Evolutionary conservation across 148 eudicot species (phyloP), one percentile per base, ranked within the genome.

Genomic region (Fallopia convolvulus): DNA sequence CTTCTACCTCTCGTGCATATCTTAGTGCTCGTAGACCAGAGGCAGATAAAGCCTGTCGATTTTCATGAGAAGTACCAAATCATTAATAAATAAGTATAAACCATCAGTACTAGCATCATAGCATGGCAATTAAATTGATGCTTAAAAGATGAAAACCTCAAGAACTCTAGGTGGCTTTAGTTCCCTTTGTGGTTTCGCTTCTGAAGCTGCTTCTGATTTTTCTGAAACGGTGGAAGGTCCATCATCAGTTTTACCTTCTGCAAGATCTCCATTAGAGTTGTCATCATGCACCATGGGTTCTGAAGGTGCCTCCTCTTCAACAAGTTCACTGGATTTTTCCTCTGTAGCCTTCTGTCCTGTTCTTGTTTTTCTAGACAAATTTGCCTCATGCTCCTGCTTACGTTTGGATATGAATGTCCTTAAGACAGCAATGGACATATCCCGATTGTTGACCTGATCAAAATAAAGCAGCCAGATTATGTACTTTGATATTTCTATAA

Each of bases 1-100:
- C 97, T 81, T 96, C 99, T 17, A 93, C 87, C 87, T 96, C 99
- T 70, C 92, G 93, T 63, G 99, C 99, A 87, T 96, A 96, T 86
- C 99, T 89, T 30, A 96, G 82, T 76, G 99, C 98, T 83, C 99
- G 89, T 78, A 96, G 87, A 53, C 98, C 99, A 77, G 98, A 93
- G 74, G 99, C 99, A 6, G 99, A 96, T 80, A 96, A 77, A 53
- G 99, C 97, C 98, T 96, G 77, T 46, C 32, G 77, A 75, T 47
- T 80, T 80, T 74, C 53, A 75, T 42, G 39, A 46, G 47, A 68
- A 75, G 56, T n/a, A 76, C 52, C 20, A 41, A 13, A 6, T 68
- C 72, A 68, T 15, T 68, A 1, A 68, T 36, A 36, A 33, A 15
- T 7, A 39, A 68, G 20, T 39, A 42, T 23, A 65, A 60, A 17